These are phyloP conservation scores for Tolypocladium pustulatum DNA, from an alignment of 2,329 filamentous ascomycete species.

Conservation along the genomic window DNA sequence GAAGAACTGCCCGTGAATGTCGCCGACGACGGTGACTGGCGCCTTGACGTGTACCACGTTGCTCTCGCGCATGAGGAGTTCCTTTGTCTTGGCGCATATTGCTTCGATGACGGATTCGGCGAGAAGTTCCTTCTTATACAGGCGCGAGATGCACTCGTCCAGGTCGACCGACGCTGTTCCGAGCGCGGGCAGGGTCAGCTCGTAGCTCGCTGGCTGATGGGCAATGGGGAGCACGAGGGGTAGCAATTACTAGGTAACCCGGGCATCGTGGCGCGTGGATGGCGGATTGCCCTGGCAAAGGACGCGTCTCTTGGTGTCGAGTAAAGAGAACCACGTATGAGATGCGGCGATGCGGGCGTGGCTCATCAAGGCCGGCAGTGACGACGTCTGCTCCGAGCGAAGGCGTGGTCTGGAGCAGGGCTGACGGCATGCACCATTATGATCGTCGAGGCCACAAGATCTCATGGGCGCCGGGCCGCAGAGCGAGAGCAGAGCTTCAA, in stretches of 20 bases:
- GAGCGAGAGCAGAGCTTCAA: not conserved
- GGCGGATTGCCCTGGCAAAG: not conserved
- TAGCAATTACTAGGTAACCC: constrained; percentile 1
- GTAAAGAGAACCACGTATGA: not conserved
- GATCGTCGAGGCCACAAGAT: constrained; percentile 18
- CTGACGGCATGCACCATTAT: constrained; percentile 28
- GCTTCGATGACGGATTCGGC: constrained; percentile 98
- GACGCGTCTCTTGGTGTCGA: not conserved
- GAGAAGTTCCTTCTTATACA: constrained; percentile 94
- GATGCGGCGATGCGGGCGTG: constrained; percentile 1
- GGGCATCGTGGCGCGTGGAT: constrained; percentile 3
- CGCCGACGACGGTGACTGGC: constrained; percentile 92
- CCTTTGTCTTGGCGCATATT: constrained; percentile 98
- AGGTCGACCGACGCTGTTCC: constrained; percentile 81
- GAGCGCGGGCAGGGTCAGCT: constrained; percentile 1
- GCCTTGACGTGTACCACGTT: constrained; percentile 96
- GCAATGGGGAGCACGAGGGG: not conserved
- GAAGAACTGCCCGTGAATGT: constrained; percentile 98
- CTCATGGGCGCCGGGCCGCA: constrained; percentile 19
- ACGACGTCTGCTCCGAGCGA: constrained; percentile 23
- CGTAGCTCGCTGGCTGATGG: not conserved
- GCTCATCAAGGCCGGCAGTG: constrained; percentile 14
- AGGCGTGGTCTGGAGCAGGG: constrained; percentile 22
- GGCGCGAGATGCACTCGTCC: constrained; percentile 93
- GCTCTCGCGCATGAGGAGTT: constrained; percentile 98